A percentile compares a stretch with the other conserved stretches of the same genome.
Evolutionary conservation across 805 yeast species (phyloP).

Genomic region (Isabelozyma gotoi): DNA sequence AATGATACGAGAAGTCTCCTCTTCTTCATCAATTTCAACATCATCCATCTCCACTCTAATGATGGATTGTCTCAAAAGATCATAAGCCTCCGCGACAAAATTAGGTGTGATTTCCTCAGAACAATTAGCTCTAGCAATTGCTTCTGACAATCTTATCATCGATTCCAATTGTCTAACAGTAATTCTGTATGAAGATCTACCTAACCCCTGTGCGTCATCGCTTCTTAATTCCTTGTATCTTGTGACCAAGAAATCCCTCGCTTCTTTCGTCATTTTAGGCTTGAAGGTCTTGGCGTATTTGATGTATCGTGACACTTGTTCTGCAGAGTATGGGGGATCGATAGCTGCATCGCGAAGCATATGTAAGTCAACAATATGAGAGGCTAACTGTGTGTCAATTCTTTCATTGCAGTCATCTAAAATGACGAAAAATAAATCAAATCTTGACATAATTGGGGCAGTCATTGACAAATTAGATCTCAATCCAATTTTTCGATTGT

Average conservation of each 20-base stretch:
- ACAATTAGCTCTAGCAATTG: slow-evolving; percentile 96
- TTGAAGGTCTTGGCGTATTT: slow-evolving; percentile 90
- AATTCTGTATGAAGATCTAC: slow-evolving; percentile 84
- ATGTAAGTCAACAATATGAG: slow-evolving; percentile 90
- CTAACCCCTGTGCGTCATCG: slow-evolving; percentile 88
- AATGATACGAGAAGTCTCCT: slow-evolving; percentile 12
- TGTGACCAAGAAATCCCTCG: slow-evolving; percentile 72
- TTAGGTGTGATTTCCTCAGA: slow-evolving; percentile 80
- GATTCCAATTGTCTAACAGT: slow-evolving; percentile 97
- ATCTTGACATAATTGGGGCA: slow-evolving; percentile 98
- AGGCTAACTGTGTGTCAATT: slow-evolving; percentile 85
- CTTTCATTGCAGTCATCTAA: slow-evolving; percentile 92
- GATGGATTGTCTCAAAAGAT: slow-evolving; percentile 83
- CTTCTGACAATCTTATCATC: slow-evolving; percentile 90
- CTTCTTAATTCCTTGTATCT: slow-evolving; percentile 82
- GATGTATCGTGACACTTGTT: slow-evolving; percentile 84
- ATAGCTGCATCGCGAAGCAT: slow-evolving; percentile 90
- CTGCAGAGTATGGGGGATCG: slow-evolving; percentile 84
- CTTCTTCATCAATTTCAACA: slow-evolving; percentile 77
- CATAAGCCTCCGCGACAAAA: slow-evolving; percentile 92
- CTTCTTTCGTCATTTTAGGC: slow-evolving; percentile 81
- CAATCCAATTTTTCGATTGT: slow-evolving; percentile 81
- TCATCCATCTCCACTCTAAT: slow-evolving; percentile 94
- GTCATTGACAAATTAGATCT: slow-evolving; percentile 91
- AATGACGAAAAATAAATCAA: slow-evolving; percentile 91